Evolutionary conservation across 441 rosid genomes (phyloP).

Genomic region (Brassica balearica): DNA sequence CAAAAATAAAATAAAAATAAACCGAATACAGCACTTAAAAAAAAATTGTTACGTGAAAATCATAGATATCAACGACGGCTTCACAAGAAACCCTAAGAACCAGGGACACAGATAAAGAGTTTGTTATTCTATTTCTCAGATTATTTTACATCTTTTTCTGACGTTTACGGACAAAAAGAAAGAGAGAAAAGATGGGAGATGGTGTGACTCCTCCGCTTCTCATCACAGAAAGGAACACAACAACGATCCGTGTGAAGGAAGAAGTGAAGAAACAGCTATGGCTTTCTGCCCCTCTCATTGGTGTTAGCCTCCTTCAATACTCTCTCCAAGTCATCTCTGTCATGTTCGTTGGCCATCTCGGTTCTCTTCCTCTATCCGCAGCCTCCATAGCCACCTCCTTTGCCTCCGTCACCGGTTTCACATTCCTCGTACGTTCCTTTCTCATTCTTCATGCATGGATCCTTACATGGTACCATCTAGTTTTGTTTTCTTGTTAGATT

Average conservation of each 20-base stretch:
- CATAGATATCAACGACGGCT: not conserved
- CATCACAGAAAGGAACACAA: not conserved
- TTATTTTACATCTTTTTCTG: not conserved
- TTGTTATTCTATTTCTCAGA: not conserved
- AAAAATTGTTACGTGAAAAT: not conserved
- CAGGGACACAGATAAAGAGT: not conserved
- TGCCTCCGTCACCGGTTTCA: not conserved
- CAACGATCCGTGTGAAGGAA: not conserved
- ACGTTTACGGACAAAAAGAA: not conserved
- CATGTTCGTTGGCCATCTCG: not conserved
- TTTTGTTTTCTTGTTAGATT: not conserved
- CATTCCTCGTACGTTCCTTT: not conserved
- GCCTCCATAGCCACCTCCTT: not conserved
- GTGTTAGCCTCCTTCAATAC: not conserved
- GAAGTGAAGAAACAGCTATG: not conserved
- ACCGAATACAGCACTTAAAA: not conserved
- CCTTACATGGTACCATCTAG: not conserved
- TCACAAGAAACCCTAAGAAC: not conserved
- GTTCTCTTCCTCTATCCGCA: not conserved
- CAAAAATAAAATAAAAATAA: too few relatives aligned
- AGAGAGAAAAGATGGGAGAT: not conserved
- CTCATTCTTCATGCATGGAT: not conserved
- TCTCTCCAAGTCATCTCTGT: not conserved
- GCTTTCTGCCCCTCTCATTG: not conserved
- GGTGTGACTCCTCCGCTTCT: not conserved